phyloP scores from a whole-genome alignment of 2,329 filamentous ascomycete species.

The Zymoseptoria passerinii region DNA sequence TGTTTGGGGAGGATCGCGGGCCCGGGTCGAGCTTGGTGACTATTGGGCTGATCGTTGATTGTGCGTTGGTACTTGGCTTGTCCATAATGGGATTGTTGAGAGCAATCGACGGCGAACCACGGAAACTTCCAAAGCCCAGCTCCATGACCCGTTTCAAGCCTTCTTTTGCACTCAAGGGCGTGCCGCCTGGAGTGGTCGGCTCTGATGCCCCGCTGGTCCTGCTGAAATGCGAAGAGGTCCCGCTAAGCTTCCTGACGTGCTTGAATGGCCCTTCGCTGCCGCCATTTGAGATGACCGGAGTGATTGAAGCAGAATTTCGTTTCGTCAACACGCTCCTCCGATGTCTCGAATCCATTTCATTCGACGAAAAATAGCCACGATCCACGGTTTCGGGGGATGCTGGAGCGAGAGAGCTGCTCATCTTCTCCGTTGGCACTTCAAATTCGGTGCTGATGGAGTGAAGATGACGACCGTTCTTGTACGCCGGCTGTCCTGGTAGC shows the following conservation, averaged over 20 bases:
- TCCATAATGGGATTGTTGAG: constrained; percentile 9
- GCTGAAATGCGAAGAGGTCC: background rate
- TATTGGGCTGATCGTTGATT: constrained; percentile 42
- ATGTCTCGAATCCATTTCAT: constrained; percentile 56
- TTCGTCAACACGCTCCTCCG: constrained; percentile 58
- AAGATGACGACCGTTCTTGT: constrained; percentile 13
- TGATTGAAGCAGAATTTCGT: constrained; percentile 44
- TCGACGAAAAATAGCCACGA: constrained; percentile 86
- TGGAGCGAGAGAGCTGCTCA: constrained; percentile 26
- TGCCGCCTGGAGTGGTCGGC: background rate
- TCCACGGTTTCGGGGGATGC: constrained; percentile 55
- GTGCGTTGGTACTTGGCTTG: constrained; percentile 32
- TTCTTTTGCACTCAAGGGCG: background rate
- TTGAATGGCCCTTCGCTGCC: constrained; percentile 45
- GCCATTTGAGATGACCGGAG: constrained; percentile 46
- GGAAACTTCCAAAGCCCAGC: constrained; percentile 17
- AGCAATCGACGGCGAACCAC: constrained; percentile 19
- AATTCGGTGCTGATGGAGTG: constrained; percentile 19
- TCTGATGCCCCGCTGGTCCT: background rate
- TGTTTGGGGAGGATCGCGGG: constrained; percentile 26
- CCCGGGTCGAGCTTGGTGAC: constrained; percentile 50
- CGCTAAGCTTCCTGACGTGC: background rate
- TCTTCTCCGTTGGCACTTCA: constrained; percentile 20
- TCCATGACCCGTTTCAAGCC: background rate
- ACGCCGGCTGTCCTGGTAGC: constrained; percentile 27